A percentile compares a stretch with the other conserved stretches of the same genome.
These are phyloP conservation scores for Ceratobasidium sp. DNA, from an alignment of 1,284 basidiomycete species.

Conservation along the genomic window DNA sequence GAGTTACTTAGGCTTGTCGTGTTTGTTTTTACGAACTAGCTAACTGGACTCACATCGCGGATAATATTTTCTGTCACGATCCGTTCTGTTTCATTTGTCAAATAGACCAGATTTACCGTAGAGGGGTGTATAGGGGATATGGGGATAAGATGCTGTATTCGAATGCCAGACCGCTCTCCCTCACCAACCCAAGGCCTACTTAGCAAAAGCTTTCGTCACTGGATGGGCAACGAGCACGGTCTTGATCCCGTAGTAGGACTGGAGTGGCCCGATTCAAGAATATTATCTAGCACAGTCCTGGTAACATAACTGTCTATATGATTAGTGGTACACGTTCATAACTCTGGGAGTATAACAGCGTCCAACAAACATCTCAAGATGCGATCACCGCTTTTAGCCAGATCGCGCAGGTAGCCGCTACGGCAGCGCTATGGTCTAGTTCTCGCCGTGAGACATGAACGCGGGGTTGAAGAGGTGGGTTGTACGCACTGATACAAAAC, in stretches of 20 bases:
- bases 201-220: no score
- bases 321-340: not conserved
- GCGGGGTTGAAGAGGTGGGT: not conserved
- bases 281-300: not conserved
- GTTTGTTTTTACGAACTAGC: not conserved
- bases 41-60: no score
- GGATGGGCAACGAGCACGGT: no score
- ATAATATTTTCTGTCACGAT: no score
- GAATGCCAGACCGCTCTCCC: no score
- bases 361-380: not conserved
- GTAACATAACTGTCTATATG: not conserved
- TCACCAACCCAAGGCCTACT: no score
- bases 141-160: no score
- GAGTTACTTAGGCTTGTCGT: not conserved
- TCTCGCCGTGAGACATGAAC: not conserved
- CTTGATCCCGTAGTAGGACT: no score
- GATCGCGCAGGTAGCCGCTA: slow-evolving; percentile 17
- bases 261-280: no score
- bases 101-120: no score
- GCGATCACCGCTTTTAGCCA: slow-evolving; percentile 18
- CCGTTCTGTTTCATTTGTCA: no score
- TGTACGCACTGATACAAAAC: slow-evolving; percentile 69
- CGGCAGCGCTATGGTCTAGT: slow-evolving; percentile 14
- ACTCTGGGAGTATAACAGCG: not conserved
- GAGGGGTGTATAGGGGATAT: no score